Percentiles rank a stretch among this genome's conserved stretches.
phyloP scores from a whole-genome alignment of 805 yeast genomes.

The Martiniozyma abietophila region DNA sequence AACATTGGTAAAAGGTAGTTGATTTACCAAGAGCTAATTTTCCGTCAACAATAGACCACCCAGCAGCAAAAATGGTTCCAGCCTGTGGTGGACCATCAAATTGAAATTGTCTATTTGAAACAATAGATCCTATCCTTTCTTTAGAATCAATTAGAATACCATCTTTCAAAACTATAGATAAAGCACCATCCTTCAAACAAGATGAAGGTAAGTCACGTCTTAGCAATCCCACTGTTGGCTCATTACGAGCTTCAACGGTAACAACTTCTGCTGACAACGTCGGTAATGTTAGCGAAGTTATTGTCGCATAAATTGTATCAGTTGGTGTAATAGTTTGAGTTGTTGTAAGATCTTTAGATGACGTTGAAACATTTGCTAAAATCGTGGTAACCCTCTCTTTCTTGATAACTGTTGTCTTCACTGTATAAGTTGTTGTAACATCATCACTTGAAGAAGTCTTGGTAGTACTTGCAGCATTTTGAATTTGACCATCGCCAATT shows the following conservation, averaged over 20 bases:
- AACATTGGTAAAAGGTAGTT: conserved; percentile 62
- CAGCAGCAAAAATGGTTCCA: conserved; percentile 57
- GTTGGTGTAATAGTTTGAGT: conserved; percentile 23
- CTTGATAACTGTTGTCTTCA: neutral
- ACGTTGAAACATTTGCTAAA: conserved; percentile 18
- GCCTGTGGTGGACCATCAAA: conserved; percentile 80
- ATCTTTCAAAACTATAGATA: conserved; percentile 44
- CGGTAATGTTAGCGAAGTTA: conserved; percentile 16
- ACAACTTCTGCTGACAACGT: conserved; percentile 17
- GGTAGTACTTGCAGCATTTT: conserved; percentile 10
- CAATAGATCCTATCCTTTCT: conserved; percentile 71
- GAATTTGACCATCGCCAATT: conserved; percentile 40
- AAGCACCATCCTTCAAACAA: conserved; percentile 40
- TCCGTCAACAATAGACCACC: conserved; percentile 51
- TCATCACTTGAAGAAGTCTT: neutral
- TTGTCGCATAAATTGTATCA: conserved; percentile 23
- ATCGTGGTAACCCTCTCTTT: conserved; percentile 6
- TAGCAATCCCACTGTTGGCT: conserved; percentile 8
- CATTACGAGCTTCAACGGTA: conserved; percentile 20
- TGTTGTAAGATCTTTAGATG: conserved; percentile 17
- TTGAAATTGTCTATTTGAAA: conserved; percentile 75
- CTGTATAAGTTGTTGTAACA: conserved; percentile 7
- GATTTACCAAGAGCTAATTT: conserved; percentile 57
- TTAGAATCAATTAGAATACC: conserved; percentile 46
- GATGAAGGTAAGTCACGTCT: conserved; percentile 24